Conservation (phyloP, 1,139 yeast species). For the Candida dubliniensis region DNA sequence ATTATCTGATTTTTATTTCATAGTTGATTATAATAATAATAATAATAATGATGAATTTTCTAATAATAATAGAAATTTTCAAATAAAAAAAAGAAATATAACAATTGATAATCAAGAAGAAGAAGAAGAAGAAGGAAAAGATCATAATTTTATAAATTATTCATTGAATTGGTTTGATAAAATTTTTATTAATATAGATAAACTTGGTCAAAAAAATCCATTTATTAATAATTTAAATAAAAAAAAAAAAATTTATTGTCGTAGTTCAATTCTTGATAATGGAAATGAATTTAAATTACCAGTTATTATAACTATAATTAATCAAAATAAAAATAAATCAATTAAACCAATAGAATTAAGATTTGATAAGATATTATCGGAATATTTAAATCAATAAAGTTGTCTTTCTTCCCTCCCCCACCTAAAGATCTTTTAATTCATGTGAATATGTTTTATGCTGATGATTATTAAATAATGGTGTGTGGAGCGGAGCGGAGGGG, state of each 20-base stretch:
- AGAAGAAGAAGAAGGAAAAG: no score
- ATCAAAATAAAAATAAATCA: conserved; percentile 13
- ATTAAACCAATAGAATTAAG: conserved; percentile 11
- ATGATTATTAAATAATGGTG: no score
- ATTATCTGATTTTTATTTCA: conserved; percentile 29
- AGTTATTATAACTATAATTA: conserved; percentile 28
- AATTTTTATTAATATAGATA: conserved; percentile 13
- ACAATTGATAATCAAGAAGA: no score
- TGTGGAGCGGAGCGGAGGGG: no score
- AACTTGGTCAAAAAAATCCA: conserved; percentile 12
- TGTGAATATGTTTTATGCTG: no score
- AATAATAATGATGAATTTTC: conserved; percentile 5
- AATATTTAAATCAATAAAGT: background rate
- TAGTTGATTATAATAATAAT: conserved; percentile 6
- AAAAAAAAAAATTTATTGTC: conserved; percentile 18
- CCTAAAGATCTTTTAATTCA: no score
- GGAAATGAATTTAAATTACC: conserved; percentile 18
- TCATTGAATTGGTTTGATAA: conserved; percentile 16
- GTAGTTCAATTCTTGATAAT: conserved; percentile 20
- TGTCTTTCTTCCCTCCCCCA: no score
- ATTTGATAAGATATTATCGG: conserved; percentile 5
- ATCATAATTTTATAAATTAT: conserved; percentile 4
- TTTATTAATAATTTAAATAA: conserved; percentile 13
- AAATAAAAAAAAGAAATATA: background rate
- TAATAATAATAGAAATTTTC: no score